phyloP scores from a whole-genome alignment of 2,329 filamentous ascomycete genomes.

The Curvularia sp. region DNA sequence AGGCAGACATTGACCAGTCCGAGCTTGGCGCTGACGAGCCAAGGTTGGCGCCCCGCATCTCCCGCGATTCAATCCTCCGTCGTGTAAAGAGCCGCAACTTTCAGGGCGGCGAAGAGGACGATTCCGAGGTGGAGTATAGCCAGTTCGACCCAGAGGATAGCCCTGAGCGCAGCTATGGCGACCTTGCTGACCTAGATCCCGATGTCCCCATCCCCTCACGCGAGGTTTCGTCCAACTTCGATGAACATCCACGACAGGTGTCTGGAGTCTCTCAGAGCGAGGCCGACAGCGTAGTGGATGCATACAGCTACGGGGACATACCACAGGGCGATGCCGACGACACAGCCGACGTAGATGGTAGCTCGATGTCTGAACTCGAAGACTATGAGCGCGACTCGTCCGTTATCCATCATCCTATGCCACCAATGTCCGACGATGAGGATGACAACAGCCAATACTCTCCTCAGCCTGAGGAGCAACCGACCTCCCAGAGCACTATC shows the following conservation, averaged over 20 bases:
- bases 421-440: slow-evolving; percentile 51
- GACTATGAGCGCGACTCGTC: slow-evolving; percentile 58
- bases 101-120: slow-evolving; percentile 61
- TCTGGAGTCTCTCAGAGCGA: slow-evolving; percentile 67
- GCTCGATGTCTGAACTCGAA: slow-evolving; percentile 53
- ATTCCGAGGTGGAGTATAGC: slow-evolving; percentile 36
- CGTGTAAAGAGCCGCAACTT: slow-evolving; percentile 75
- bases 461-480: slow-evolving; percentile 49
- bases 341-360: slow-evolving; percentile 66
- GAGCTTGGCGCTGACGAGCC: slow-evolving; percentile 58
- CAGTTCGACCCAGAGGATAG: slow-evolving; percentile 58
- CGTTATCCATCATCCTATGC: slow-evolving; percentile 62
- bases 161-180: slow-evolving; percentile 62
- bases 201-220: slow-evolving; percentile 90
- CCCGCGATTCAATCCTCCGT: slow-evolving; percentile 89
- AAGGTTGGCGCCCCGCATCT: slow-evolving; percentile 75
- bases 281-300: slow-evolving; percentile 58
- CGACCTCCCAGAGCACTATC: slow-evolving; percentile 45
- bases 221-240: slow-evolving; percentile 69
- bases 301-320: slow-evolving; percentile 63
- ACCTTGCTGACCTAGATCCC: slow-evolving; percentile 72
- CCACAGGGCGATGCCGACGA: slow-evolving; percentile 65
- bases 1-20: slow-evolving; percentile 47
- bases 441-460: slow-evolving; percentile 67
- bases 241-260: slow-evolving; percentile 67